Evolutionary conservation across 495 filamentous ascomycete genomes (phyloP), one percentile per base, ranked within the genome.

Genomic region (Evansstolkia leycettana): DNA sequence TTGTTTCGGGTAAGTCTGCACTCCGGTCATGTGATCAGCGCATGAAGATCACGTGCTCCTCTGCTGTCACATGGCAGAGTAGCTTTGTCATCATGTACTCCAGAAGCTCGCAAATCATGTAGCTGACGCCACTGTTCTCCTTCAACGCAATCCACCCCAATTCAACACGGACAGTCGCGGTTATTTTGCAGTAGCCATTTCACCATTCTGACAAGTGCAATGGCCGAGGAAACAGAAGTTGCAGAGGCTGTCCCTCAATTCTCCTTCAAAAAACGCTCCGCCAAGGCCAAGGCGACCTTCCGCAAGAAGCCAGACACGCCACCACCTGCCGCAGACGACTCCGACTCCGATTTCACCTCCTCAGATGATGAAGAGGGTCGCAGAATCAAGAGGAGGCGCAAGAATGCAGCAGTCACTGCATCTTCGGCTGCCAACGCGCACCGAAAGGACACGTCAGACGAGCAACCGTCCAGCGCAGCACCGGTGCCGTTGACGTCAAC

Each of bases 281-380:
- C 69, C 31, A 92, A 85, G 50, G 64, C 67, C 34, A 90, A 87
- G 51, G 72, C 76, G 36, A 87, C 72, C 46, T 62, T 87, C 33
- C 77, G 88, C 47, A 95, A 94, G 67, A 79, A 84, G 33, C 71
- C 80, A 33, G 77, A 81, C 20, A 82, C 88, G 17, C 84, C 88
- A 17, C 84, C 83, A 3, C 80, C 80, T 9, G 71, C 68, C 18
- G 60, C 60, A 23, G 64, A 70, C 37, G 69, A 70, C 19, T 66
- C 58, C 37, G 76, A 70, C 46, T 76, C 69, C 34, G 76, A 70
- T 48, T 84, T 78, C 57, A 75, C 70, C 19, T 85, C 83, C n/a
- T 75, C 76, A 23, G 83, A 86, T 46, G 82, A 88, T 43, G 80
- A 84, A 17, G 57, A 73, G 18, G 83, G 80, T 28, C 75, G 62